Conservation (phyloP, 2,329 filamentous ascomycete genomes). For the Pseudogymnoascus sp. region DNA sequence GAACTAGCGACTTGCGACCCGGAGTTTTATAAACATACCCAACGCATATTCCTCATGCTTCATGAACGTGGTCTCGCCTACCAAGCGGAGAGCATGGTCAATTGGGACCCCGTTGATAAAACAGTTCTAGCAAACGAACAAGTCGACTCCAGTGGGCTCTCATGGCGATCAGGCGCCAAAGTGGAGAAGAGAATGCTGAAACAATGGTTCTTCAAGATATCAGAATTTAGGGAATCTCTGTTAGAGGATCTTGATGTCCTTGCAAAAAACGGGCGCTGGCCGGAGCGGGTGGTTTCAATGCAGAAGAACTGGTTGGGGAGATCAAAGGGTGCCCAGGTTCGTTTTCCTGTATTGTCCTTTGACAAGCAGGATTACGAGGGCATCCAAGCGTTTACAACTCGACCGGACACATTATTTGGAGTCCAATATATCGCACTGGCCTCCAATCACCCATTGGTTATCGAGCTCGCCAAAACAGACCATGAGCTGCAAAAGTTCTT, state of each 20-base stretch:
- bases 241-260: constrained; percentile 65
- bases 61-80: constrained; percentile 71
- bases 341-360: constrained; percentile 54
- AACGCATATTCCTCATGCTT: constrained; percentile 75
- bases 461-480: constrained; percentile 52
- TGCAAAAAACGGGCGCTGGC: constrained; percentile 62
- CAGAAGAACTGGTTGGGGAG: constrained; percentile 85
- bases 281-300: constrained; percentile 74
- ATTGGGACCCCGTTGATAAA: constrained; percentile 84
- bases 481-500: constrained; percentile 61
- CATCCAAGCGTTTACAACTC: constrained; percentile 74
- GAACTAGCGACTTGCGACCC: constrained; percentile 81
- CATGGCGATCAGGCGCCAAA: constrained; percentile 80
- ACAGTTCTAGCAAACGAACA: constrained; percentile 91
- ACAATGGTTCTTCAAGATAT: constrained; percentile 89
- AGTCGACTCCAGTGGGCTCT: constrained; percentile 77
- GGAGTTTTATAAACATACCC: constrained; percentile 82
- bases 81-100: constrained; percentile 76
- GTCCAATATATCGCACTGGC: constrained; percentile 81
- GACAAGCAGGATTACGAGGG: constrained; percentile 37
- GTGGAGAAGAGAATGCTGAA: constrained; percentile 73
- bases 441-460: constrained; percentile 63
- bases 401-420: constrained; percentile 80
- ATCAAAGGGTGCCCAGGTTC: constrained; percentile 65
- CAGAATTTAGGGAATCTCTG: constrained; percentile 66